A percentile compares a stretch with the other conserved stretches of the same genome.
Conservation (phyloP, 352 stramenopile genomes). For the Phytophthora podocarpi region DNA sequence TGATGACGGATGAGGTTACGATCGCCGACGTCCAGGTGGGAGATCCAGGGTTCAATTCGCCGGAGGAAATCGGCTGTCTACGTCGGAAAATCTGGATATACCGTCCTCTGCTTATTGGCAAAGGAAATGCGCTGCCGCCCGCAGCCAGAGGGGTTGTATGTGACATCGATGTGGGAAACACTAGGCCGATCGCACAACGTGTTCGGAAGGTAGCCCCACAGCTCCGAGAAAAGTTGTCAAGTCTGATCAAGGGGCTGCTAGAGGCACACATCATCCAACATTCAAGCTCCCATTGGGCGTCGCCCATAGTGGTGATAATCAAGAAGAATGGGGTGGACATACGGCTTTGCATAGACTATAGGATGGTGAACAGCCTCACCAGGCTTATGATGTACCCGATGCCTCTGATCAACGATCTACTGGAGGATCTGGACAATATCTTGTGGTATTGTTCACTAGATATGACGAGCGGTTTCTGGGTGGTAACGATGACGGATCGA, state of each 20-base stretch:
- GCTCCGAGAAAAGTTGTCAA: background rate
- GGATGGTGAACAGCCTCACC: background rate
- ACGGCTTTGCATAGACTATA: background rate
- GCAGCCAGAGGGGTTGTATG: background rate
- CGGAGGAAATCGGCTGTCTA: no score
- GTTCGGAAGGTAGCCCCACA: background rate
- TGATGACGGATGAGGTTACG: no score
- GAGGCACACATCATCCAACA: background rate
- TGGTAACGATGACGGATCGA: constrained; percentile 19
- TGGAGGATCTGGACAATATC: constrained; percentile 13
- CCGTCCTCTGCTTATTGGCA: background rate
- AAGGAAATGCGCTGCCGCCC: background rate
- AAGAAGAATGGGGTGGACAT: constrained; percentile 4
- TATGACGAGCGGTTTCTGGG: constrained; percentile 32
- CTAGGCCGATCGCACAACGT: constrained; percentile 1
- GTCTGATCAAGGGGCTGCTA: background rate
- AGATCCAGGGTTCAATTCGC: no score
- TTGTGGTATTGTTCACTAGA: constrained; percentile 30
- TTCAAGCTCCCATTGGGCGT: no score
- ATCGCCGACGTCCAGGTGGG: no score
- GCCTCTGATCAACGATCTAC: constrained; percentile 18
- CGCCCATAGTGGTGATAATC: background rate
- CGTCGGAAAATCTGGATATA: background rate
- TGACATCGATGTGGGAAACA: constrained; percentile 9
- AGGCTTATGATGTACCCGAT: background rate